Base-by-base conservation (phyloP, 306 rosid species). In the Vigna radiata region DNA sequence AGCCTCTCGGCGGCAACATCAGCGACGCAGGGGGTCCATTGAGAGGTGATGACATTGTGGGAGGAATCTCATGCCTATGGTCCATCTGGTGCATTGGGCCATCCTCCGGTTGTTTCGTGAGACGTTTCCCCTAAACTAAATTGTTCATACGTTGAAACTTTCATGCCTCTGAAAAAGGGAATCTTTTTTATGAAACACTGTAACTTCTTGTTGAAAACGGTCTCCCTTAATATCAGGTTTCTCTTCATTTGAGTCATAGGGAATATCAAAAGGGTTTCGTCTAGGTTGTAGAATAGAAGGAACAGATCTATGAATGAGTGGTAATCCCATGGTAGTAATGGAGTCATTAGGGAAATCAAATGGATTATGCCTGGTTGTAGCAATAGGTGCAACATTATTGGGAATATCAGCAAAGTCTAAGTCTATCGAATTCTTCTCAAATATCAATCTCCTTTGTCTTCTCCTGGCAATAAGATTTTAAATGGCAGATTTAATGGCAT, bases 281-380 rank as follows among this genome's bases (percentile, higher is more conserved):
- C n/a, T n/a, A n/a, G n/a, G n/a, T n/a, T n/a, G 86, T 83, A 96
- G 58, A 84, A 87, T 78, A 54, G 99, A 91, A 84, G 99, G 98
- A 68, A 98, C 99, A 66, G 99, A 96, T 67, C 99, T 98, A 59
- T 98, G 99, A 86, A 94, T 89, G 39, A 97, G 92, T 46, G 95
- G 98, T 71, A 93, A 79, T 43, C 93, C 98, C 91, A 85, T 81
- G 50, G 49, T 72, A 39, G 74, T 86, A 83, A 80, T 83, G 71
- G 94, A 80, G 59, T 92, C 96, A 52, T 74, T 84, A 18, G 96
- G 91, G 37, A 79, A 70, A 81, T 96, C 98, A 78, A 96, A 96
- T 55, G 99, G 99, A 83, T 96, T 92, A 25, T 47, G 85, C 82
- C 90, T 84, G 69, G 83, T 36, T 7, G 91, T 80, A 46, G 88